These are phyloP conservation scores for Lactifluus subvellereus DNA, from an alignment of 768 basidiomycete species.

Conservation along the genomic window DNA sequence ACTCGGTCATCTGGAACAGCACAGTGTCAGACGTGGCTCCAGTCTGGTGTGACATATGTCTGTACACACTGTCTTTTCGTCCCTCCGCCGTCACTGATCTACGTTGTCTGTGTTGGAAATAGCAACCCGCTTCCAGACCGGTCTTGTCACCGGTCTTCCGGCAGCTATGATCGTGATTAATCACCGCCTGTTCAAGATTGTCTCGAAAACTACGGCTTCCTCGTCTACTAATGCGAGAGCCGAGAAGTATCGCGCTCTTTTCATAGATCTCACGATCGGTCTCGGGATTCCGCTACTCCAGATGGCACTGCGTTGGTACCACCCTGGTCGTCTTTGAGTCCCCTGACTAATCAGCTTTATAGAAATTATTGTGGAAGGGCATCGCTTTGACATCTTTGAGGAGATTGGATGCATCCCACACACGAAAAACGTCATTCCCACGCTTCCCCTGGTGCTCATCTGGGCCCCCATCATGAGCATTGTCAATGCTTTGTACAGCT, in stretches of 20 bases:
- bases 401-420: slow-evolving; percentile 49
- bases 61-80: slow-evolving; percentile 20
- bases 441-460: slow-evolving; percentile 31
- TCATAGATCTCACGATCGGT: slow-evolving; percentile 14
- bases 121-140: slow-evolving; percentile 32
- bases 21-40: slow-evolving; percentile 44
- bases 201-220: slow-evolving; percentile 11
- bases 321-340: background rate
- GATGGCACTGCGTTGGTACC: slow-evolving; percentile 30
- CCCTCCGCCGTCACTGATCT: background rate
- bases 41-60: slow-evolving; percentile 55
- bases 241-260: slow-evolving; percentile 12
- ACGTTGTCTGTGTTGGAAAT: background rate
- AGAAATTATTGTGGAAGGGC: slow-evolving; percentile 56
- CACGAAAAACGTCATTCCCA: slow-evolving; percentile 36
- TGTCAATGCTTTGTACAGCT: slow-evolving; percentile 30
- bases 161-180: slow-evolving; percentile 36
- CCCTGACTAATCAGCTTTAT: background rate
- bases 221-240: background rate
- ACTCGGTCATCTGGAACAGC: slow-evolving; percentile 63
- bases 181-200: slow-evolving; percentile 31
- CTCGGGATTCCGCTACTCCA: slow-evolving; percentile 24
- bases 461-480: slow-evolving; percentile 28
- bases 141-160: slow-evolving; percentile 27
- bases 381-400: slow-evolving; percentile 56